Evolutionary conservation across 495 filamentous ascomycete genomes (phyloP).

Genomic region (Thozetella sp.): DNA sequence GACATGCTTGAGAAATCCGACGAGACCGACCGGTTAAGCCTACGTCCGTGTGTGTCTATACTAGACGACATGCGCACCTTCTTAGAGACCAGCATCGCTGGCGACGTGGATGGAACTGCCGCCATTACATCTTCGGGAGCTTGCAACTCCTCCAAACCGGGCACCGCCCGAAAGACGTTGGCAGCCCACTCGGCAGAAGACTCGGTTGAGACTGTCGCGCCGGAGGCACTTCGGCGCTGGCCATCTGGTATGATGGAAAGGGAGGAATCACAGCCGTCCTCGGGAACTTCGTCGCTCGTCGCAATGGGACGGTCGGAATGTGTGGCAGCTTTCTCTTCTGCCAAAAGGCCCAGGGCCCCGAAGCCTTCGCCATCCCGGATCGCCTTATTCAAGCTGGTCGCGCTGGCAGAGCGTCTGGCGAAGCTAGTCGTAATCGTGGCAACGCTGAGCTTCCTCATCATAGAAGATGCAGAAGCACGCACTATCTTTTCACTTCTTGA

Average conservation of each 20-base stretch:
- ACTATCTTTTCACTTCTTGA: constrained; percentile 67
- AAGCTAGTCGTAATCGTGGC: constrained; percentile 69
- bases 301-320: not conserved
- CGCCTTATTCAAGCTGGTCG: constrained; percentile 23
- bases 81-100: not conserved
- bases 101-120: not conserved
- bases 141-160: not conserved
- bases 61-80: not conserved
- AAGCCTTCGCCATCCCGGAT: constrained; percentile 4
- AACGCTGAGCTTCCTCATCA: constrained; percentile 83
- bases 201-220: not conserved
- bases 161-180: constrained; percentile 9
- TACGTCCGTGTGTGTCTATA: not conserved
- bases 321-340: constrained; percentile 9
- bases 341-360: too few relatives aligned
- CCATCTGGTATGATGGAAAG: constrained; percentile 37
- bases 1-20: too few relatives aligned
- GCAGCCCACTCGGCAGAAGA: not conserved
- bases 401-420: constrained; percentile 55
- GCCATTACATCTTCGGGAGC: constrained; percentile 2
- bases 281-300: constrained; percentile 1
- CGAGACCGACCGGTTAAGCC: not conserved
- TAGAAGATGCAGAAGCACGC: constrained; percentile 69
- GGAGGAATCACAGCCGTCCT: constrained; percentile 11
- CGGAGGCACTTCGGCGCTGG: constrained; percentile 20